Base-by-base conservation (phyloP, 1,284 basidiomycete genomes). In the Rhodotorula mucilaginosa region DNA sequence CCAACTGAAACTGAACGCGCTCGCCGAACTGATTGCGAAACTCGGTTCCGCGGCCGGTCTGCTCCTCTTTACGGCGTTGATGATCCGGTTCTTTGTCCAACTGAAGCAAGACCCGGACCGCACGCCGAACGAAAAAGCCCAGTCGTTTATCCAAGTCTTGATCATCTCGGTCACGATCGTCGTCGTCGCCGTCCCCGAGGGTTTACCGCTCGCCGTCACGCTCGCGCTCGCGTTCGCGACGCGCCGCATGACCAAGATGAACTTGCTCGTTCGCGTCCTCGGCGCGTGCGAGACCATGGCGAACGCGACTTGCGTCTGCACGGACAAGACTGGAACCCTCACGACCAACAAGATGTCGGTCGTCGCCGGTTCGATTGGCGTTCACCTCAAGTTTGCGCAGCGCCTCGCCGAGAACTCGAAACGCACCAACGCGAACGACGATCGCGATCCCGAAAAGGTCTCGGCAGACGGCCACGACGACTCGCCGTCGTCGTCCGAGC, bases 201-300 rank as follows among this genome's bases (percentile, higher is more conserved):
- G 70, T 21, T 85, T 99, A 16, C 96, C 96, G 19, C 86, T 99
- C 63, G 97, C 97, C 61, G 94, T 98, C 68, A 98, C 95, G 0
- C 87, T 99, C 58, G 96, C 97, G 0, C 85, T 99, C 34, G 93
- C 96, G 0, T 98, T 98, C 79, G 96, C 96, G 0, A 99, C 96
- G 60, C 95, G 92, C 80, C 89, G 95, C 44, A 99, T 99, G 96
- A 93, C 94, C 26, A 87, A 89, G 79, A 91, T 94, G 81, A 96
- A 96, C 72, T 84, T 99, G 0, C 88, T 99, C 61, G 96, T 99
- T 26, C 93, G 96, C 74, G 90, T 98, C 4, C 87, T 99, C 49
- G 91, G 93, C 19, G 93, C 93, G 39, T 99, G 96, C 82, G 96
- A 98, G 84, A 98, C 93, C 12, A 99, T 98, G 95, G 96, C 92